Evolutionary conservation across 768 basidiomycete genomes (phyloP), one percentile per base, ranked within the genome.

Genomic region (Boletus speciosus): DNA sequence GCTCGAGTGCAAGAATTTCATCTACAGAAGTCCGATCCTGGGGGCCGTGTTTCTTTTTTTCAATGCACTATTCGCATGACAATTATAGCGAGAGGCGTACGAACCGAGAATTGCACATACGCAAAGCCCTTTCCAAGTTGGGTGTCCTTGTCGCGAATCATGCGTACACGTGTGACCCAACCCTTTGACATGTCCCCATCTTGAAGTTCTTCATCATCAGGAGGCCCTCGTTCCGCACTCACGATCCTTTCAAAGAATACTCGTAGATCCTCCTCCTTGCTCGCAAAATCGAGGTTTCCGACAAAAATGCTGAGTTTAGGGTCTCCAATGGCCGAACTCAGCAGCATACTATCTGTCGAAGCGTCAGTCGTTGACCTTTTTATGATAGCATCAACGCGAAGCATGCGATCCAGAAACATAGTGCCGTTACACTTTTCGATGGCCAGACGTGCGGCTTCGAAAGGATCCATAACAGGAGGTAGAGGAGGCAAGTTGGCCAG

Each of bases 121-220:
- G 89, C 93, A 68, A 98, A 95, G 5, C 95, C 95, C 72, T 96
- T 97, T 12, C 95, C 96, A 14, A 98, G 80, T 61, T 93, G 93
- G 1, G 93, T 97, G 54, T 90, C 92, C 61, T 83, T 84, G 68
- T 98, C 96, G 44, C 91, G 80, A 48, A 97, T 80, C 61, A 97
- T 84, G 40, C 96, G 81, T n/a, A 97, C 93, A 35, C 82, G 83
- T 8, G 80, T 82, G 16, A 95, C 91, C 89, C 89, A 93, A 14
- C 77, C 68, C 39, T 70, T 68, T 7, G 66, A 65, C 56, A 76
- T 80, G 51, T 71, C 69, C 3, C 36, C 71, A 6, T 65, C 66
- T 7, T 66, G 66, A 12, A 57, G 60, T 19, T 62, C 65, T 9
- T 64, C 69, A 5, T 62, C 64, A 4, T 65, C 68, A 9, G 84